Evolutionary conservation across 108 stramenopile genomes (phyloP).

Genomic region (Discostella stelligeroides): DNA sequence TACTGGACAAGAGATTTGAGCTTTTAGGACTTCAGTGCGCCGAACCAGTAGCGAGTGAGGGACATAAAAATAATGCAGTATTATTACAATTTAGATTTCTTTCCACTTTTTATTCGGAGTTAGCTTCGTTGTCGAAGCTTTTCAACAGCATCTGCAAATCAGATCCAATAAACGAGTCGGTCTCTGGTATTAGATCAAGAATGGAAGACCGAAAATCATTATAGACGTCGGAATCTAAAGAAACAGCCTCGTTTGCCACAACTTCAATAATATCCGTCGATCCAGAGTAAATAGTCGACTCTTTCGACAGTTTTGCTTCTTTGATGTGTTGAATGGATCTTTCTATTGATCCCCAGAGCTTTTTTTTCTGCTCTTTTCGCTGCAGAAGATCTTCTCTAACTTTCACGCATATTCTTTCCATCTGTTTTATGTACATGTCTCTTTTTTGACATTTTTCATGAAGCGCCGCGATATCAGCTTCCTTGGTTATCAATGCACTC

Average conservation of each 20-base stretch:
- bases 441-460: constrained; percentile 3
- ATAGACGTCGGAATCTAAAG: not conserved
- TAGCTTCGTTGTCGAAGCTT: not conserved
- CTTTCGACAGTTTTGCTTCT: constrained; percentile 6
- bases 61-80: no score
- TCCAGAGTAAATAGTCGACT: not conserved
- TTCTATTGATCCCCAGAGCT: constrained; percentile 18
- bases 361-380: constrained; percentile 17
- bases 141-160: constrained; percentile 1
- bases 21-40: constrained; percentile 21
- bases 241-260: not conserved
- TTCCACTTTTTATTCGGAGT: not conserved
- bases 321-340: constrained; percentile 23
- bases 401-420: constrained; percentile 30
- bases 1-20: constrained; percentile 80
- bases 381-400: constrained; percentile 23
- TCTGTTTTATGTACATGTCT: constrained; percentile 3
- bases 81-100: no score
- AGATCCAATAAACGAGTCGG: not conserved
- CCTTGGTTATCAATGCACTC: constrained; percentile 9
- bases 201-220: no score
- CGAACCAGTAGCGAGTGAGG: no score
- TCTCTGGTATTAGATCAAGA: not conserved
- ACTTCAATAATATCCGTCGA: constrained; percentile 4
- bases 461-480: constrained; percentile 24